phyloP scores from a whole-genome alignment of 2,329 filamentous ascomycete species.

The Alternaria viburni region DNA sequence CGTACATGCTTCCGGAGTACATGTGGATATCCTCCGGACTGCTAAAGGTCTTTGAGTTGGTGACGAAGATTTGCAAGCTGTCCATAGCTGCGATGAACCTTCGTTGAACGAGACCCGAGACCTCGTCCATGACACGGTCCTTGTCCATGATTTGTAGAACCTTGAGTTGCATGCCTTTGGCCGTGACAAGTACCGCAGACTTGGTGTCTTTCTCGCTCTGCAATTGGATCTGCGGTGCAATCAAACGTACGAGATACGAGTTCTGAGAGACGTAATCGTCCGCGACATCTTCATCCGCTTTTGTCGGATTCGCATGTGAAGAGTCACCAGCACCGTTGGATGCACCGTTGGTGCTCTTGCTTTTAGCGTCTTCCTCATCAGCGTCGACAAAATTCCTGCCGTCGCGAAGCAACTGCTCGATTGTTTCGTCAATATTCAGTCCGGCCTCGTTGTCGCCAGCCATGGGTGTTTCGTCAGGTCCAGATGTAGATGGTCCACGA shows the following conservation, averaged over 20 bases:
- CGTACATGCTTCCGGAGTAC: conserved; percentile 94
- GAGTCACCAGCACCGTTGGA: conserved; percentile 10
- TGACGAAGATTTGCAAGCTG: conserved; percentile 97
- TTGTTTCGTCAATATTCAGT: conserved; percentile 78
- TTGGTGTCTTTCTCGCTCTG: conserved; percentile 98
- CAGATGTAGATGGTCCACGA: conserved; percentile 38
- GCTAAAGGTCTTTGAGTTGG: conserved; percentile 87
- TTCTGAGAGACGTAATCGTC: conserved; percentile 90
- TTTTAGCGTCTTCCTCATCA: conserved; percentile 59
- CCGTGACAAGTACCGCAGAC: conserved; percentile 93
- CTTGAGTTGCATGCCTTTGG: conserved; percentile 98
- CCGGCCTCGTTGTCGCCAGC: conserved; percentile 63
- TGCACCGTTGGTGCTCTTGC: neutral
- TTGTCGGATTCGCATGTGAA: conserved; percentile 23
- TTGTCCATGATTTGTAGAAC: conserved; percentile 99
- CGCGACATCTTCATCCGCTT: conserved; percentile 67
- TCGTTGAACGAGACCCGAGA: conserved; percentile 93
- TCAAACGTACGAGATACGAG: conserved; percentile 91
- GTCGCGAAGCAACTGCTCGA: conserved; percentile 84
- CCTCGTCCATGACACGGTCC: conserved; percentile 85
- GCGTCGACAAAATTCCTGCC: conserved; percentile 81
- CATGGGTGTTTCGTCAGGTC: conserved; percentile 36
- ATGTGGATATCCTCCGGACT: conserved; percentile 82
- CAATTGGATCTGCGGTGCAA: conserved; percentile 96
- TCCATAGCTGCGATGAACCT: conserved; percentile 96